Conservation (phyloP, 192 early-diverging fungal genomes). For the Coemansia sp. region DNA sequence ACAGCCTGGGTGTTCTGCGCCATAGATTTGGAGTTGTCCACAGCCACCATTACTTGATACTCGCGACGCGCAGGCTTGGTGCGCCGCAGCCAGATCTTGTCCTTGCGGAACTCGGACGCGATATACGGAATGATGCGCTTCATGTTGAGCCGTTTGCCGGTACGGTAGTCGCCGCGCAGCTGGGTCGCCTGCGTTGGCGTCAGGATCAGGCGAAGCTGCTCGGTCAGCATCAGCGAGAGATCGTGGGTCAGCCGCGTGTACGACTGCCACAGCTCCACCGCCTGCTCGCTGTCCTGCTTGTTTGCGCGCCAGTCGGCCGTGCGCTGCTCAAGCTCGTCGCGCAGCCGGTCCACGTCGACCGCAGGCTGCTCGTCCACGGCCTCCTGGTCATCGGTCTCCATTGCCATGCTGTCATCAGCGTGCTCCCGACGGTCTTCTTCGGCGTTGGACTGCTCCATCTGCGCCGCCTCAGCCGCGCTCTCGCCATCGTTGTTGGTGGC, state of each 20-base stretch:
- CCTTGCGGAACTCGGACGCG: constrained; percentile 98
- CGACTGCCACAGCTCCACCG: constrained; percentile 78
- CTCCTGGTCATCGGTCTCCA: constrained; percentile 12
- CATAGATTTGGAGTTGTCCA: constrained; percentile 99
- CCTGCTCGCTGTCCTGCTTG: constrained; percentile 58
- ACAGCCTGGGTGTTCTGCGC: constrained; percentile 69
- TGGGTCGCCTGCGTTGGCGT: constrained; percentile 96
- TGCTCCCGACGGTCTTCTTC: constrained; percentile 35
- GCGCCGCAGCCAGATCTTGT: constrained; percentile 99
- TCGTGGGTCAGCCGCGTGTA: constrained; percentile 91
- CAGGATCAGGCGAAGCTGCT: constrained; percentile 94
- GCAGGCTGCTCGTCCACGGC: constrained; percentile 45
- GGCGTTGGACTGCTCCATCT: constrained; percentile 48
- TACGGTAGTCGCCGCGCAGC: constrained; percentile 96
- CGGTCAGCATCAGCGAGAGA: constrained; percentile 85
- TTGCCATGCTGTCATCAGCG: constrained; percentile 45
- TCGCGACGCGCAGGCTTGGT: constrained; percentile 95
- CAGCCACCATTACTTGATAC: constrained; percentile 97
- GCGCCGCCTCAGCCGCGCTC: constrained; percentile 24
- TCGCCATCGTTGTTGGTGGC: constrained; percentile 12
- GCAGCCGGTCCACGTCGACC: constrained; percentile 69
- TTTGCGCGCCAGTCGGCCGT: constrained; percentile 74
- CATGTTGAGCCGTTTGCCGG: constrained; percentile 99
- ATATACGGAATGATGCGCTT: constrained; percentile 99
- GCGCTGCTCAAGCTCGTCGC: constrained; percentile 75